Conservation (phyloP, 495 filamentous ascomycete species). For the Parachaetomium inaequale region DNA sequence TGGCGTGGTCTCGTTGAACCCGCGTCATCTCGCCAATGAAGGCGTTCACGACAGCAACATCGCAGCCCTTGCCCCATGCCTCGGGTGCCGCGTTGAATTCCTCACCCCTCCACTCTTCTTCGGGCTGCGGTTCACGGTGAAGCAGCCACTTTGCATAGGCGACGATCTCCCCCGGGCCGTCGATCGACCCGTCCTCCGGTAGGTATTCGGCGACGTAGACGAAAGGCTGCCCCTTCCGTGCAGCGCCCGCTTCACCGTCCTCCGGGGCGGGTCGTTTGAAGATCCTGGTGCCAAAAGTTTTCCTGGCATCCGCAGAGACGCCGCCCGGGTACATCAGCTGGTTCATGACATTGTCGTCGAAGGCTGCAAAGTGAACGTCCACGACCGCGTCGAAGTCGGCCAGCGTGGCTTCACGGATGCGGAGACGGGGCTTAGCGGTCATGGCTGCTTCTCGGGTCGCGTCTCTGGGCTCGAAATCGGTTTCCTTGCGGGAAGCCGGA, state of each 20-base stretch:
- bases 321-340: slow-evolving; percentile 29
- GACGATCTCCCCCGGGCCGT: slow-evolving; percentile 25
- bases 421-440: slow-evolving; percentile 21
- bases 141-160: slow-evolving; percentile 30
- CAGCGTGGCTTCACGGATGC: slow-evolving; percentile 26
- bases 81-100: slow-evolving; percentile 17
- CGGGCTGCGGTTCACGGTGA: slow-evolving; percentile 18
- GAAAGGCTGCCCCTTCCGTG: slow-evolving; percentile 13
- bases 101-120: slow-evolving; percentile 29
- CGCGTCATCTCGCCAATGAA: slow-evolving; percentile 28
- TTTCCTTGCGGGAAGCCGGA: no score
- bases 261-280: slow-evolving; percentile 1
- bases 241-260: background rate
- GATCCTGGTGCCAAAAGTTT: slow-evolving; percentile 17
- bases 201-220: slow-evolving; percentile 30
- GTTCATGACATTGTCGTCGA: slow-evolving; percentile 26
- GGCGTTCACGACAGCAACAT: slow-evolving; percentile 21
- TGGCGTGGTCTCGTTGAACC: slow-evolving; percentile 13
- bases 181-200: slow-evolving; percentile 8
- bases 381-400: slow-evolving; percentile 23
- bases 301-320: slow-evolving; percentile 8
- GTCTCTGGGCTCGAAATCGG: background rate
- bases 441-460: background rate
- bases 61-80: slow-evolving; percentile 24
- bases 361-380: slow-evolving; percentile 25